Evolutionary conservation across 2,329 filamentous ascomycete genomes (phyloP).

Genomic region (Aureobasidium sp.): DNA sequence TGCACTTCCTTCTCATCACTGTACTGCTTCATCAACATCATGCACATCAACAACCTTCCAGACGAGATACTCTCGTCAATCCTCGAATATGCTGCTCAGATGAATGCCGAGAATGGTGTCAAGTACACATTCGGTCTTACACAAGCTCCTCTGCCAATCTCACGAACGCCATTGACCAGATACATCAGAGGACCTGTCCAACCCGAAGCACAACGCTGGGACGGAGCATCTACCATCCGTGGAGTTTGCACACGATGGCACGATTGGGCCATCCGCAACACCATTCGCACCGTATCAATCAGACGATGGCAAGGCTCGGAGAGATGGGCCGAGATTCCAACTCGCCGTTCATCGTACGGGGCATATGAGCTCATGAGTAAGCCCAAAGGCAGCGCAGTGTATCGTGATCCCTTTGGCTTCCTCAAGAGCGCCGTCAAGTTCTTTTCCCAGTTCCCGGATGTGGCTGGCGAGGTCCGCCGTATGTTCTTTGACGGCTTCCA

Average conservation of each 20-base stretch:
- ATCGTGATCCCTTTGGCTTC: slow-evolving; percentile 46
- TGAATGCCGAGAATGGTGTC: slow-evolving; percentile 42
- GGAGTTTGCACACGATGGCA: slow-evolving; percentile 47
- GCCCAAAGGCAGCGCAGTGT: slow-evolving; percentile 43
- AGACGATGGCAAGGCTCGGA: slow-evolving; percentile 47
- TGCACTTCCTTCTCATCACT: not conserved
- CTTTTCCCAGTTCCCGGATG: slow-evolving; percentile 38
- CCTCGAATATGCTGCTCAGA: slow-evolving; percentile 41
- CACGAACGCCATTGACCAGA: slow-evolving; percentile 39
- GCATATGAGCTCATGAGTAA: slow-evolving; percentile 44
- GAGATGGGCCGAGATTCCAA: slow-evolving; percentile 45
- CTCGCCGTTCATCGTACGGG: slow-evolving; percentile 35
- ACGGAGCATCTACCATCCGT: slow-evolving; percentile 42
- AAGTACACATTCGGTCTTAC: slow-evolving; percentile 48
- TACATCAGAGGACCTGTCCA: slow-evolving; percentile 47
- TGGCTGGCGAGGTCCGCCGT: slow-evolving; percentile 44
- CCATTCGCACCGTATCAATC: slow-evolving; percentile 46
- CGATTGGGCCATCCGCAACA: slow-evolving; percentile 46
- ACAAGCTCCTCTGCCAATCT: slow-evolving; percentile 41
- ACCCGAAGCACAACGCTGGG: slow-evolving; percentile 47
- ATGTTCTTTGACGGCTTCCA: slow-evolving; percentile 52
- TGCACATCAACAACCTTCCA: slow-evolving; percentile 44
- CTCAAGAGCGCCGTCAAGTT: slow-evolving; percentile 43
- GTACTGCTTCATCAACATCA: slow-evolving; percentile 14
- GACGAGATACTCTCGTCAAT: slow-evolving; percentile 47